A percentile compares a stretch with the other conserved stretches of the same genome.
These are phyloP conservation scores for Colletotrichum sp. DNA, from an alignment of 2,329 filamentous ascomycete species.

Conservation along the genomic window DNA sequence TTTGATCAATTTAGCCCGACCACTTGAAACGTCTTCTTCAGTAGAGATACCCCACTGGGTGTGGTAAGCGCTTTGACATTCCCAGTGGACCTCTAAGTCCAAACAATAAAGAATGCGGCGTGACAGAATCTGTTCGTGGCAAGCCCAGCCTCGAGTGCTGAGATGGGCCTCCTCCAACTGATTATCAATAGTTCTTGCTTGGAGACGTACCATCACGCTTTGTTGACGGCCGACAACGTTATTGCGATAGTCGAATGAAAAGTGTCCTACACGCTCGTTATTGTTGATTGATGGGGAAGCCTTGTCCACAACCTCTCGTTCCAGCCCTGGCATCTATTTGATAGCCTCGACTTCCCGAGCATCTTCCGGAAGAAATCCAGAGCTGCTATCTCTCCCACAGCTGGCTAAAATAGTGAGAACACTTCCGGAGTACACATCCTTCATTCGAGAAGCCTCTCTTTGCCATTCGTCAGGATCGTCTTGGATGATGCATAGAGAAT, in stretches of 20 bases:
- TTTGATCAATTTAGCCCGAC: background rate
- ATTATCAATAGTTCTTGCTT: background rate
- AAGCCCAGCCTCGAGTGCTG: background rate
- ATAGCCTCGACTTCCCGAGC: background rate
- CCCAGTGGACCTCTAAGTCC: background rate
- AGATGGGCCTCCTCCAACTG: background rate
- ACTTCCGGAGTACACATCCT: background rate
- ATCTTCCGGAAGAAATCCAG: background rate
- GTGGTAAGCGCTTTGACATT: too few relatives aligned
- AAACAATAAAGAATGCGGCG: background rate
- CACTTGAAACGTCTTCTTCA: too few relatives aligned
- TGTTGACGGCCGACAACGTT: accelerated
- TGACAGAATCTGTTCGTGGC: background rate
- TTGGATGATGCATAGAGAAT: background rate
- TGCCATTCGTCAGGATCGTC: background rate
- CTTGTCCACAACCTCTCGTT: too few relatives aligned
- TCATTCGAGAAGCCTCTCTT: background rate
- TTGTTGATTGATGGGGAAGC: background rate
- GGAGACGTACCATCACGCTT: background rate
- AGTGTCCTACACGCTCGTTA: background rate
- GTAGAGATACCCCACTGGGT: too few relatives aligned
- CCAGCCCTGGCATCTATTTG: too few relatives aligned
- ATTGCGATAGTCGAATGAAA: background rate
- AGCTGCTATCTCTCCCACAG: background rate
- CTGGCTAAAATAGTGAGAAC: background rate